phyloP scores from a whole-genome alignment of 306 rosid genomes.

The Lablab purpureus region DNA sequence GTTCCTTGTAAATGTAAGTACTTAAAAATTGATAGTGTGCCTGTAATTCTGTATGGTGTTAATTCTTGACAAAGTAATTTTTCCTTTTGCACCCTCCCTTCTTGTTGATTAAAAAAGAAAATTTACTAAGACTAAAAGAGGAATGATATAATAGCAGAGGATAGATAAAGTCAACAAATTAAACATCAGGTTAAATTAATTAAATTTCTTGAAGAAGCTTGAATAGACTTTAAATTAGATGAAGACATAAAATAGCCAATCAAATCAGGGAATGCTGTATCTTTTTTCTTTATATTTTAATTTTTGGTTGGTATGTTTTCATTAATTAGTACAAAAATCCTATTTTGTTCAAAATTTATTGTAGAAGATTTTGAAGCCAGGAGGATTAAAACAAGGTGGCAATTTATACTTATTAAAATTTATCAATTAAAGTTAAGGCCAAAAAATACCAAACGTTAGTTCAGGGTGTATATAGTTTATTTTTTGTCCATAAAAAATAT shows the following conservation, averaged over 20 bases:
- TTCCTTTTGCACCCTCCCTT: background rate
- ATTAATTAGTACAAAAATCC: background rate
- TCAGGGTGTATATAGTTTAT: background rate
- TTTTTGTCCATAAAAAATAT: background rate
- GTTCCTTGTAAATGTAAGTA: conserved; percentile 87
- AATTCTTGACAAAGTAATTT: conserved; percentile 28
- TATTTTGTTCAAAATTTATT: background rate
- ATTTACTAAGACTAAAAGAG: conserved; percentile 8
- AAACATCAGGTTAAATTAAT: conserved; percentile 23
- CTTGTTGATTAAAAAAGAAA: conserved; percentile 23
- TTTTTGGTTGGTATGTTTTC: background rate
- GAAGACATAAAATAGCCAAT: conserved; percentile 13
- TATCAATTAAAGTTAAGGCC: background rate
- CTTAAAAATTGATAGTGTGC: conserved; percentile 21
- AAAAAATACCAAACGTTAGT: background rate
- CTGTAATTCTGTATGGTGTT: background rate
- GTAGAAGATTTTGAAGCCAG: background rate
- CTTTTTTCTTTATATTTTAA: background rate
- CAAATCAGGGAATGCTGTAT: background rate
- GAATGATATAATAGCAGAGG: conserved; percentile 31
- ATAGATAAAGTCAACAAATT: conserved; percentile 13
- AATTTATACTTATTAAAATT: background rate
- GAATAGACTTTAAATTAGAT: conserved; percentile 17
- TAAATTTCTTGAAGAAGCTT: conserved; percentile 5
- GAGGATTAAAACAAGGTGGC: conserved; percentile 2